Conservation (phyloP, 768 basidiomycete genomes). For the Phaffia tasmanica region DNA sequence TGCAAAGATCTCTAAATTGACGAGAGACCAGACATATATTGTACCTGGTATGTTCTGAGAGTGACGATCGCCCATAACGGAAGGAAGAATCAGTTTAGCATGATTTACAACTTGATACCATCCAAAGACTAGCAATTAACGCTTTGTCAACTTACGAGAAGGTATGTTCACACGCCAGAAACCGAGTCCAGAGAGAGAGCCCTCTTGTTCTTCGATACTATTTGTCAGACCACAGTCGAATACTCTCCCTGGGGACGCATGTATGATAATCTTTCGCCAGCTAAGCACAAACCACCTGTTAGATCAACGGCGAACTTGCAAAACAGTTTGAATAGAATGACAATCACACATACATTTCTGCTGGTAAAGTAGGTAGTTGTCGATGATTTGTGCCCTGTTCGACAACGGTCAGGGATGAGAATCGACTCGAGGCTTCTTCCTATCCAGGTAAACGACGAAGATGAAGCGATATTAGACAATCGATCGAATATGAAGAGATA, state of each 20-base stretch:
- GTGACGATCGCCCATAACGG: too few relatives aligned
- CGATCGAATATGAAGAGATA: too few relatives aligned
- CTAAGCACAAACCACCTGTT: too few relatives aligned
- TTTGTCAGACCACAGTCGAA: conserved; percentile 15
- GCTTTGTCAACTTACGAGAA: not conserved
- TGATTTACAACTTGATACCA: not conserved
- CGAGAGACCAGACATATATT: conserved; percentile 13
- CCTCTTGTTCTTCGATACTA: not conserved
- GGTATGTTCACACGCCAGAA: conserved; percentile 15
- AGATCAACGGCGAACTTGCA: too few relatives aligned
- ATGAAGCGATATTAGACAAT: too few relatives aligned
- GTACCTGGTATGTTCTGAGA: conserved; percentile 2
- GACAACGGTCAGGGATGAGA: too few relatives aligned
- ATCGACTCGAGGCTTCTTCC: too few relatives aligned
- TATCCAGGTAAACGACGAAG: too few relatives aligned
- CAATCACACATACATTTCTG: too few relatives aligned
- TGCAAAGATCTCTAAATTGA: conserved; percentile 8
- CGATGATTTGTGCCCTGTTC: too few relatives aligned
- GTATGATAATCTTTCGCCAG: conserved; percentile 3
- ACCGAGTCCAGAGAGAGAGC: conserved; percentile 19
- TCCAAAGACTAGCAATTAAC: not conserved
- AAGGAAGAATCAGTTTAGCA: not conserved
- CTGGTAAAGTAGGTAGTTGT: too few relatives aligned
- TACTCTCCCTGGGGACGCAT: conserved; percentile 11
- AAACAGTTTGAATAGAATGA: too few relatives aligned